A percentile compares a stretch with the other conserved stretches of the same genome.
These are phyloP conservation scores for Amanita pallidorosea DNA, from an alignment of 768 basidiomycete species.

Conservation along the genomic window DNA sequence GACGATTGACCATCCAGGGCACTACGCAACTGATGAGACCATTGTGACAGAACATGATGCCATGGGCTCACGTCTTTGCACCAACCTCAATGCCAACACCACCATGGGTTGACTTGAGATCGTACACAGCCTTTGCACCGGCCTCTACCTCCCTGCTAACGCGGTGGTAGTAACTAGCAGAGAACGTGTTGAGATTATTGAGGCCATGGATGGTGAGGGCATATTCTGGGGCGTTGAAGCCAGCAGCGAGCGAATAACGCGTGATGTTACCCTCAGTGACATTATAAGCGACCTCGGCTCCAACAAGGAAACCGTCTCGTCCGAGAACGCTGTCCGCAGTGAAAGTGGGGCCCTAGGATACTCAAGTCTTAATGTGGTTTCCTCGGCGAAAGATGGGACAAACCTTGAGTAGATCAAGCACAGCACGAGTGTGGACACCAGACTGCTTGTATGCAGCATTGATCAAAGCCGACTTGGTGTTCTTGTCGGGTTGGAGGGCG, in stretches of 20 bases:
- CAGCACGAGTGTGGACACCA: slow-evolving; percentile 83
- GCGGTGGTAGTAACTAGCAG: slow-evolving; percentile 97
- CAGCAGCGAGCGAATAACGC: slow-evolving; percentile 85
- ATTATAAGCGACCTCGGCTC: slow-evolving; percentile 95
- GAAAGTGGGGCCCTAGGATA: slow-evolving; percentile 82
- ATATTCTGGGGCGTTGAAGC: slow-evolving; percentile 95
- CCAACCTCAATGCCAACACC: slow-evolving; percentile 92
- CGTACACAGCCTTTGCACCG: slow-evolving; percentile 94
- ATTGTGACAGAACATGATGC: neutral
- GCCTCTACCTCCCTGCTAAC: slow-evolving; percentile 88
- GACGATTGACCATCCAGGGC: slow-evolving; percentile 85
- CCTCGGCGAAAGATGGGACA: slow-evolving; percentile 12
- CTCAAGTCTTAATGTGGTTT: neutral
- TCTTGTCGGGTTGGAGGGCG: slow-evolving; percentile 78
- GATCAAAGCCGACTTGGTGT: slow-evolving; percentile 74
- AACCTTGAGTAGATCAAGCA: slow-evolving; percentile 92
- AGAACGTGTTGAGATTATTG: slow-evolving; percentile 88
- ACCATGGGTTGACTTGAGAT: slow-evolving; percentile 80
- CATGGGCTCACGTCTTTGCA: slow-evolving; percentile 70
- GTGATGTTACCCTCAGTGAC: slow-evolving; percentile 88
- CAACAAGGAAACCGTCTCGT: slow-evolving; percentile 94
- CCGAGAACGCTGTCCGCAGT: slow-evolving; percentile 93
- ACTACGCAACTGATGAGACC: slow-evolving; percentile 20
- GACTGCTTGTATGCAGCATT: slow-evolving; percentile 92
- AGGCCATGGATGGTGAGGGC: slow-evolving; percentile 90